Percentiles rank a stretch among this genome's conserved stretches.
Evolutionary conservation across 208 protist genomes (phyloP).

Genomic region (Polymyxa betae): DNA sequence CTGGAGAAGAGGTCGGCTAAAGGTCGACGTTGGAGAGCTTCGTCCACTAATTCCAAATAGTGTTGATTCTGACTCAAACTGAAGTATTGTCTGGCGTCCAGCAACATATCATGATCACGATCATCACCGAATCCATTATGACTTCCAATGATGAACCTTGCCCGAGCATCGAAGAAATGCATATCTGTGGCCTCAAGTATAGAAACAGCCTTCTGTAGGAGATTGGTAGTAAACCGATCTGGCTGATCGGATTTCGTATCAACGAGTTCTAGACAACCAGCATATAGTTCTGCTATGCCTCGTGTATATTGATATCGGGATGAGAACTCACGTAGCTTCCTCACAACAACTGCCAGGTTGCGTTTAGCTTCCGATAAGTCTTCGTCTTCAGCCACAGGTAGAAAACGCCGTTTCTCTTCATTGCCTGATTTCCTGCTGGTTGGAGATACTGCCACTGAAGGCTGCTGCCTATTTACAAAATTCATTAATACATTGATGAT

Average conservation of each 20-base stretch:
- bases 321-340: not conserved
- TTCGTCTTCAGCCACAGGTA: not conserved
- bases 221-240: not conserved
- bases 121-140: slow-evolving; percentile 7
- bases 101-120: slow-evolving; percentile 35
- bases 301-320: not conserved
- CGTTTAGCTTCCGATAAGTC: not conserved
- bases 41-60: slow-evolving; percentile 42
- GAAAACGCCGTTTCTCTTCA: not conserved
- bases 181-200: not conserved
- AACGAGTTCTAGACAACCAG: slow-evolving; percentile 1
- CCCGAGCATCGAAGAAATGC: slow-evolving; percentile 9
- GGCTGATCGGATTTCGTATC: not conserved
- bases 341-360: slow-evolving; percentile 17
- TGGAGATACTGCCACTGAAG: not conserved
- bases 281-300: slow-evolving; percentile 7
- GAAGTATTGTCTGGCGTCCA: slow-evolving; percentile 47
- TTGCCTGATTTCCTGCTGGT: not conserved
- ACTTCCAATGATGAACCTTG: not conserved
- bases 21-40: slow-evolving; percentile 13
- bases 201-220: not conserved
- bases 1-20: slow-evolving; percentile 24
- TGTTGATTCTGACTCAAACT: not conserved
- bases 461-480: not conserved
- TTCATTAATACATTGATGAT: not conserved